phyloP scores from a whole-genome alignment of 345 rosid species.

The Theobroma cacao region DNA sequence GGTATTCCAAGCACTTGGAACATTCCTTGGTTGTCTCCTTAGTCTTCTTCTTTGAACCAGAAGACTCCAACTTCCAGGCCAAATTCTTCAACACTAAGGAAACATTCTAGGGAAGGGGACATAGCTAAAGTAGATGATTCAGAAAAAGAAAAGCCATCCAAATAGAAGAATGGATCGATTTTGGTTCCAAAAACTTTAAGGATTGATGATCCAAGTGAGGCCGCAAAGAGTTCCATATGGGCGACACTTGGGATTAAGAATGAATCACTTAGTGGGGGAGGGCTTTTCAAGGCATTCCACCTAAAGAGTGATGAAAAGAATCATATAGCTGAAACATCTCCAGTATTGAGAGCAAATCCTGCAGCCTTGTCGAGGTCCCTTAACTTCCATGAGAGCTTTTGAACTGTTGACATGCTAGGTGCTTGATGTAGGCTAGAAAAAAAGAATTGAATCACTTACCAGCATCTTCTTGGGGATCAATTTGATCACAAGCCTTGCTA shows the following conservation, averaged over 20 bases:
- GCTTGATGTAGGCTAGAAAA: neutral
- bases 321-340: conserved; percentile 35
- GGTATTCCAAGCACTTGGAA: conserved; percentile 51
- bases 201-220: conserved; percentile 67
- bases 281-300: conserved; percentile 60
- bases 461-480: conserved; percentile 3
- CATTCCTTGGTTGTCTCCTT: conserved; percentile 51
- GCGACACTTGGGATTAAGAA: conserved; percentile 61
- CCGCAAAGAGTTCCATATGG: conserved; percentile 83
- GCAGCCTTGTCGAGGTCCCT: conserved; percentile 83
- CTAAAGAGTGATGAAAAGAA: conserved; percentile 45
- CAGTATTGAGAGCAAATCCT: conserved; percentile 60
- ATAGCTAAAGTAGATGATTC: conserved; percentile 23
- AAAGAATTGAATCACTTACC: conserved; percentile 1
- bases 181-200: conserved; percentile 72
- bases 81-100: conserved; percentile 55
- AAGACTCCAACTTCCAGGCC: conserved; percentile 35
- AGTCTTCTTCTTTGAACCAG: conserved; percentile 41
- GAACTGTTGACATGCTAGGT: conserved; percentile 8
- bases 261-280: conserved; percentile 44
- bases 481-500: conserved; percentile 9
- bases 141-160: conserved; percentile 33
- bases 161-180: conserved; percentile 48
- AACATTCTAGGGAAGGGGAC: conserved; percentile 65
- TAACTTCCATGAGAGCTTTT: conserved; percentile 64